Percentiles rank a stretch among this genome's conserved stretches.
phyloP scores from a whole-genome alignment of 2,329 filamentous ascomycete species.

The Aspergillus pseudoglaucus region DNA sequence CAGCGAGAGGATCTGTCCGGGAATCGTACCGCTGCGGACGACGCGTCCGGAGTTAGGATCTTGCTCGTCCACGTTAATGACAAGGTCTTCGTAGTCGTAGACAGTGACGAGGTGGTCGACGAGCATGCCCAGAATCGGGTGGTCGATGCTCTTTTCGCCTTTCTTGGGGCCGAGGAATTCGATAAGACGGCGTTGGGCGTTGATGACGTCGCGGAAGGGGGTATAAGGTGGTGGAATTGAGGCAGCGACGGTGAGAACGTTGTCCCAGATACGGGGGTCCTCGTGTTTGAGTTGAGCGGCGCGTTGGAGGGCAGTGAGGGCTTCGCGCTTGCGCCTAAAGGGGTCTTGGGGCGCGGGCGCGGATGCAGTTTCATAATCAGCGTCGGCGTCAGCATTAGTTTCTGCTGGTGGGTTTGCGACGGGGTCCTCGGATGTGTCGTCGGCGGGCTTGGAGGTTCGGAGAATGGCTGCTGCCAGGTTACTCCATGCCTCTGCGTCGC shows the following conservation, averaged over 20 bases:
- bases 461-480: constrained; percentile 84
- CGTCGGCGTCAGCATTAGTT: constrained; percentile 19
- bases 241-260: constrained; percentile 79
- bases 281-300: constrained; percentile 77
- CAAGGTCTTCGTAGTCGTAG: constrained; percentile 32
- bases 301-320: constrained; percentile 78
- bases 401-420: constrained; percentile 23
- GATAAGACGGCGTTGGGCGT: constrained; percentile 68
- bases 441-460: constrained; percentile 36
- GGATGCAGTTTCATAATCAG: background rate
- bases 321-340: constrained; percentile 61
- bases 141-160: constrained; percentile 73
- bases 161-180: constrained; percentile 60
- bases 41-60: constrained; percentile 20
- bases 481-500: constrained; percentile 88
- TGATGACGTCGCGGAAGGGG: constrained; percentile 66
- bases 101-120: constrained; percentile 62
- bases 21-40: constrained; percentile 48
- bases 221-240: constrained; percentile 63
- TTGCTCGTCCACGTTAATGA: constrained; percentile 31
- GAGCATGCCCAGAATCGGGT: constrained; percentile 63
- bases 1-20: constrained; percentile 55
- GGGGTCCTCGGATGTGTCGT: constrained; percentile 16
- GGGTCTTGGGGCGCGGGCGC: constrained; percentile 39
- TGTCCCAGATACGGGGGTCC: constrained; percentile 94